A percentile compares a stretch with the other conserved stretches of the same genome.
phyloP scores from a whole-genome alignment of 805 yeast species.

The Yarrowia deformans region DNA sequence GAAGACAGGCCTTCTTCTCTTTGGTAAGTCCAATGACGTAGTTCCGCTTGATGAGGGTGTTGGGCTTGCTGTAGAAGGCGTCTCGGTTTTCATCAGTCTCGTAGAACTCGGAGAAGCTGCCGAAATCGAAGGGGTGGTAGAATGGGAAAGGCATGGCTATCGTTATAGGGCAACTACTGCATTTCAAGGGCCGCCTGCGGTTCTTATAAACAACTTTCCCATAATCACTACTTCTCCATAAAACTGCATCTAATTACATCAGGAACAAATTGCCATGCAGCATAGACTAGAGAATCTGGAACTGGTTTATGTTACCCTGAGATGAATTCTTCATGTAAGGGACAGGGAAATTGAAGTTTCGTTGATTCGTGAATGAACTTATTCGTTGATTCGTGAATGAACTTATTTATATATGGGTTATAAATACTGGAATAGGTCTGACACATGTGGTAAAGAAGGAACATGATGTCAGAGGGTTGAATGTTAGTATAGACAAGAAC shows the following conservation, averaged over 20 bases:
- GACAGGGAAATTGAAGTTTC: neutral
- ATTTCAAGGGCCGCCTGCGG: neutral
- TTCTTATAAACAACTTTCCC: neutral
- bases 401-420: conserved; percentile 6
- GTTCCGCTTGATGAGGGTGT: neutral
- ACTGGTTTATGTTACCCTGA: neutral
- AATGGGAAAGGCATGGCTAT: neutral
- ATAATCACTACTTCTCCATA: neutral
- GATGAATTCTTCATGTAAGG: no score
- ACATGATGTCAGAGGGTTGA: neutral
- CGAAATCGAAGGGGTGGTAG: neutral
- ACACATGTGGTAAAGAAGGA: neutral
- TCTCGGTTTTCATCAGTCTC: neutral
- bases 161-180: neutral
- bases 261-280: neutral
- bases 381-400: neutral
- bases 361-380: neutral
- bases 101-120: neutral
- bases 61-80: conserved; percentile 24
- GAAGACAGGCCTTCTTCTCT: neutral
- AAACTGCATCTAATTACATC: neutral
- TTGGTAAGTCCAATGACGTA: neutral
- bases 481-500: conserved; percentile 26
- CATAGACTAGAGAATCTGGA: neutral
- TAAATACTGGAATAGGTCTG: conserved; percentile 3